phyloP scores from a whole-genome alignment of 192 early-diverging fungal genomes.

The Diversispora epigaea region DNA sequence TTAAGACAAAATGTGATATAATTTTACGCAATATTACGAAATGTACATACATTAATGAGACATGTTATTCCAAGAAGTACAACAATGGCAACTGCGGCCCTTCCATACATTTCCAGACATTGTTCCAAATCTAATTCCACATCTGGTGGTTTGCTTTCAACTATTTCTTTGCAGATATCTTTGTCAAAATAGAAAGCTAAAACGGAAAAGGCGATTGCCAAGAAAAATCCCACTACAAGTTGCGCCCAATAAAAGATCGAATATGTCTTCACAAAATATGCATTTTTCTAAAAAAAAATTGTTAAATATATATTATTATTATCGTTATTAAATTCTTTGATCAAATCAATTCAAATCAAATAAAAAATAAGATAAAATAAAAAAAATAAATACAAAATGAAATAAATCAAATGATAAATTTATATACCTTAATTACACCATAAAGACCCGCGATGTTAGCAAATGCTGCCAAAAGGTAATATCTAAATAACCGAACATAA shows the following conservation, averaged over 20 bases:
- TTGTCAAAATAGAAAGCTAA: slow-evolving; percentile 30
- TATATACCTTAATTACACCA: slow-evolving; percentile 33
- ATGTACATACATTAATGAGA: slow-evolving; percentile 20
- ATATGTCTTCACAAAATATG: slow-evolving; percentile 25
- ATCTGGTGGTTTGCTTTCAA: slow-evolving; percentile 23
- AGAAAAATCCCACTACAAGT: slow-evolving; percentile 22
- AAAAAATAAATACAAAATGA: background rate
- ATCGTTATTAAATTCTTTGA: background rate
- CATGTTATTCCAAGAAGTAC: slow-evolving; percentile 22
- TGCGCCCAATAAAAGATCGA: slow-evolving; percentile 32
- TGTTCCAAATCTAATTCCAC: slow-evolving; percentile 4
- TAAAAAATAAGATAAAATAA: background rate
- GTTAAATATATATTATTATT: background rate
- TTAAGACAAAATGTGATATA: too few species aligned
- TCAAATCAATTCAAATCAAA: background rate
- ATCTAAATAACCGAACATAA: slow-evolving; percentile 30
- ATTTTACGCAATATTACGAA: background rate
- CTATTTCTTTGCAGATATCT: slow-evolving; percentile 30
- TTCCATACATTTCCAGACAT: slow-evolving; percentile 20
- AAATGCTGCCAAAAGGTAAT: slow-evolving; percentile 17
- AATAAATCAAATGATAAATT: background rate
- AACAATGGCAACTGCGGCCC: background rate
- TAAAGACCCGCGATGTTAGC: slow-evolving; percentile 24
- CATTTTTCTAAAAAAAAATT: slow-evolving; percentile 29
- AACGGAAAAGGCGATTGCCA: slow-evolving; percentile 31